Base-by-base conservation (phyloP, 371 early-diverging fungal species). In the Haplosporangium sp. region DNA sequence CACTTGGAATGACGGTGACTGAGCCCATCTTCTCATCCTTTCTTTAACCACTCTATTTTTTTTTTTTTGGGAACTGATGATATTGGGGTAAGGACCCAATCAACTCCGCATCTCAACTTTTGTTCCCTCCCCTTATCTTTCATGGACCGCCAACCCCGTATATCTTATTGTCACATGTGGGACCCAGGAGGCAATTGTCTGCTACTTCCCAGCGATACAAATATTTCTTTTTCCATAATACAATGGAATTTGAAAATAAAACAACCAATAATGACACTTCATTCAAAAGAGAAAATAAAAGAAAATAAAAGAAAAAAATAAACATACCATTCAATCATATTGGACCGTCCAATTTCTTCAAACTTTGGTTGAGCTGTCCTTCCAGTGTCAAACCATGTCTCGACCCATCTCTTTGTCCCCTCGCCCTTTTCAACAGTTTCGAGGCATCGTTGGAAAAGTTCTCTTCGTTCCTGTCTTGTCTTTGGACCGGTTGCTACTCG, bases 281-380 rank as follows among this genome's bases (percentile, higher is more conserved):
- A 58, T 53, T 39, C 1, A 3, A 13, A 39, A 39, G 39, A n/a
- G 15, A 38, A 39, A 59, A 57, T 19, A 76, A 42, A 62, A 42
- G 37, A 53, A 50, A 38, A 19, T 39, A 76, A 45, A 60, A 53
- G 37, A 63, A 50, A 52, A 35, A 7, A 44, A 56, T 37, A 15
- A 19, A 72, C 66, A 82, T 84, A 87, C 89, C 89, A 89, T 71
- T 89, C 87, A 37, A 86, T 84, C 40, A 88, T 74, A 67, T 89
- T 89, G 34, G 86, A 86, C 15, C 87, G 81, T 19, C 82, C 76
- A 58, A 89, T 77, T 11, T 86, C 85, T 38, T 84, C 76, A 81
- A 87, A 71, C 40, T 65, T 64, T 9, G 88, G 88, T 19, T 78
- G 77, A 10, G 62, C 63, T 3, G 73, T 63, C 13, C 84, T 67